Evolutionary conservation across 768 basidiomycete species (phyloP).

Genomic region (Russula sp.): DNA sequence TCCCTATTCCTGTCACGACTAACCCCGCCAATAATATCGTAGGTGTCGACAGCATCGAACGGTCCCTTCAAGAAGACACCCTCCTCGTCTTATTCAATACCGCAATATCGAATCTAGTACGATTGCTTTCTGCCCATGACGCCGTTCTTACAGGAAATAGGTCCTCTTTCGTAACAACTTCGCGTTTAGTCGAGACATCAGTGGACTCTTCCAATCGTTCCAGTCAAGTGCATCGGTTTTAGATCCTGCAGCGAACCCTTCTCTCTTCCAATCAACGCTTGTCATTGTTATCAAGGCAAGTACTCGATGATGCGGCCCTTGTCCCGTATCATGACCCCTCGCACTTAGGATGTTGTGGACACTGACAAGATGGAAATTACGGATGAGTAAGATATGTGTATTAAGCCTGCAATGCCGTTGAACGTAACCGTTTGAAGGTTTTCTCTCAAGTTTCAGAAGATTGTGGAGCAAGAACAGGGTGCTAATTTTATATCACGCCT

Average conservation of each 20-base stretch:
- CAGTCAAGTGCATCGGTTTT: constrained; percentile 49
- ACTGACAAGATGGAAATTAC: constrained; percentile 51
- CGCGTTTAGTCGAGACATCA: constrained; percentile 52
- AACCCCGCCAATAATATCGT: background rate
- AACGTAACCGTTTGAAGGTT: constrained; percentile 33
- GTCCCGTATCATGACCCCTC: background rate
- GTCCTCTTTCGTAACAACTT: constrained; percentile 62
- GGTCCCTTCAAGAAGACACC: constrained; percentile 56
- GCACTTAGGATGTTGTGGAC: constrained; percentile 50
- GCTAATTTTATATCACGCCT: constrained; percentile 57
- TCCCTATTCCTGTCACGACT: background rate
- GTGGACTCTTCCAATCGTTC: constrained; percentile 54
- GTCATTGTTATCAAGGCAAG: constrained; percentile 56
- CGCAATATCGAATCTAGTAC: constrained; percentile 56
- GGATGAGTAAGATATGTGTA: constrained; percentile 38
- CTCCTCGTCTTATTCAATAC: constrained; percentile 58
- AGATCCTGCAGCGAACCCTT: constrained; percentile 52
- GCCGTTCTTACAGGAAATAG: constrained; percentile 27
- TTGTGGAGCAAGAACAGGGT: constrained; percentile 53
- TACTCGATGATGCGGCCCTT: no score
- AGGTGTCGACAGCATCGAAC: constrained; percentile 59
- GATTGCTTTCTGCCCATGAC: background rate
- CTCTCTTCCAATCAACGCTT: constrained; percentile 49
- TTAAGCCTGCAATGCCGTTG: no score
- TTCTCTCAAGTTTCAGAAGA: constrained; percentile 48